Percentiles rank a stretch among this genome's conserved stretches.
These are phyloP conservation scores for Globisporangium nodosum DNA, from an alignment of 352 stramenopile species.

Conservation along the genomic window DNA sequence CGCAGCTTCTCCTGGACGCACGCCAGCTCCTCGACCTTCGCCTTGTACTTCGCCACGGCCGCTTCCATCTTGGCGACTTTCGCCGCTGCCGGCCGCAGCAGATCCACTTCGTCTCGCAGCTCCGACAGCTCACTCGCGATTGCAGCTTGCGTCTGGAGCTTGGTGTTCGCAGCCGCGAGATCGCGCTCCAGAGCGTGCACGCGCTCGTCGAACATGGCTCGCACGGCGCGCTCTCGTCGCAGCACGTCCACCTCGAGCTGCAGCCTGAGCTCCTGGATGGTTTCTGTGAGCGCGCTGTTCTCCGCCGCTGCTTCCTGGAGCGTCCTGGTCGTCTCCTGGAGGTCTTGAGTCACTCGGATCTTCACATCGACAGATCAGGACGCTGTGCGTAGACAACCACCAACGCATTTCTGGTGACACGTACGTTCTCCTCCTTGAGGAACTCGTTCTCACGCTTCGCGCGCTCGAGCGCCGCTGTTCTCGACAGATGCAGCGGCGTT, in stretches of 20 bases:
- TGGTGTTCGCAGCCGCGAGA: slow-evolving; percentile 21
- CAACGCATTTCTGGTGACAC: not conserved
- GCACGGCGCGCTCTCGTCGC: slow-evolving; percentile 50
- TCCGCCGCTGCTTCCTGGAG: slow-evolving; percentile 20
- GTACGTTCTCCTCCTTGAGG: slow-evolving; percentile 60
- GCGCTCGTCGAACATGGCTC: slow-evolving; percentile 43
- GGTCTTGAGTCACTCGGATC: slow-evolving; percentile 33
- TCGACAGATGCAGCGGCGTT: slow-evolving; percentile 33
- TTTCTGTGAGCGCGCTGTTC: slow-evolving; percentile 24
- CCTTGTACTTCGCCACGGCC: slow-evolving; percentile 57
- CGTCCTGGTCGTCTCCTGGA: slow-evolving; percentile 19
- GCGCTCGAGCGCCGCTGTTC: slow-evolving; percentile 42
- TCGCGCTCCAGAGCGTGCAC: slow-evolving; percentile 42
- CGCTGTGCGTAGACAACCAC: not conserved
- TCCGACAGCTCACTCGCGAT: slow-evolving; percentile 31
- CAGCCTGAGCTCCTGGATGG: slow-evolving; percentile 30
- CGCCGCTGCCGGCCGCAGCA: slow-evolving; percentile 46
- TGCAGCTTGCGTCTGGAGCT: slow-evolving; percentile 27
- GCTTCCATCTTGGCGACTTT: slow-evolving; percentile 44
- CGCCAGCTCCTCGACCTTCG: slow-evolving; percentile 58
- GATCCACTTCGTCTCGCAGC: slow-evolving; percentile 62
- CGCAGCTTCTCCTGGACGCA: slow-evolving; percentile 46
- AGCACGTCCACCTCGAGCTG: slow-evolving; percentile 43
- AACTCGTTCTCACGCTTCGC: slow-evolving; percentile 45
- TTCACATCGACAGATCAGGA: slow-evolving; percentile 1